These are phyloP conservation scores for Filosporella fistucella DNA, from an alignment of 495 filamentous ascomycete genomes.

Conservation along the genomic window DNA sequence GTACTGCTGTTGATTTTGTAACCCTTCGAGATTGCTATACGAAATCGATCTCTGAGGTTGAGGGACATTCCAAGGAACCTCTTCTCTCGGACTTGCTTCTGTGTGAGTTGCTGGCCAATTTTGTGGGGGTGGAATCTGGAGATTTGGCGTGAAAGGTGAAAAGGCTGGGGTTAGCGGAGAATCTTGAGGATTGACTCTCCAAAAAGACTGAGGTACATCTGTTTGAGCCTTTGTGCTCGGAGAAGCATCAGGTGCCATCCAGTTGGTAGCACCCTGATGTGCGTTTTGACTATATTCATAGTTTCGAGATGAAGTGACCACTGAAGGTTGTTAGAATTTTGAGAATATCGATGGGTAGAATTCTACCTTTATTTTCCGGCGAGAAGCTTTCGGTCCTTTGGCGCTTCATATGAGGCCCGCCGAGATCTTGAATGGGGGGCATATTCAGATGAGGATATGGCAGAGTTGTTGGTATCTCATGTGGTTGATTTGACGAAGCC, in stretches of 20 bases:
- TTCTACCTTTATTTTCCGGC: constrained; percentile 25
- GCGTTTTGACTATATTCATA: constrained; percentile 20
- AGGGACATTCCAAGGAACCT: constrained; percentile 20
- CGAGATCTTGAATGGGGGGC: constrained; percentile 44
- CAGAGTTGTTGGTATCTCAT: constrained; percentile 36
- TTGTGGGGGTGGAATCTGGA: constrained; percentile 19
- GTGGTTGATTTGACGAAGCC: constrained; percentile 36
- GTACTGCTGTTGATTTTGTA: constrained; percentile 20
- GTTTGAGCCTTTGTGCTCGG: constrained; percentile 13
- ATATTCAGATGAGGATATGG: constrained; percentile 40
- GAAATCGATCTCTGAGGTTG: constrained; percentile 26
- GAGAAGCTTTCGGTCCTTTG: constrained; percentile 26
- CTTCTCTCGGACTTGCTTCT: constrained; percentile 22
- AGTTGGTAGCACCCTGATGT: constrained; percentile 18
- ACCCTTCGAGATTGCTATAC: constrained; percentile 23
- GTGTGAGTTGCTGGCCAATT: constrained; percentile 20
- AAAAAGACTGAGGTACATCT: constrained; percentile 19
- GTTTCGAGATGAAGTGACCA: constrained; percentile 20
- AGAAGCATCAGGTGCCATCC: constrained; percentile 26
- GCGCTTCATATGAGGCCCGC: constrained; percentile 37
- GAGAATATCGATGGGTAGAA: constrained; percentile 2
- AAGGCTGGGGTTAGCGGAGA: constrained; percentile 25
- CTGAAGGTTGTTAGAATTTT: constrained; percentile 10
- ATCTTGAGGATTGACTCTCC: constrained; percentile 25
- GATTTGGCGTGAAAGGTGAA: constrained; percentile 21